Conservation (phyloP, 169 alveolate species). For the Perkinsus chesapeaki region DNA sequence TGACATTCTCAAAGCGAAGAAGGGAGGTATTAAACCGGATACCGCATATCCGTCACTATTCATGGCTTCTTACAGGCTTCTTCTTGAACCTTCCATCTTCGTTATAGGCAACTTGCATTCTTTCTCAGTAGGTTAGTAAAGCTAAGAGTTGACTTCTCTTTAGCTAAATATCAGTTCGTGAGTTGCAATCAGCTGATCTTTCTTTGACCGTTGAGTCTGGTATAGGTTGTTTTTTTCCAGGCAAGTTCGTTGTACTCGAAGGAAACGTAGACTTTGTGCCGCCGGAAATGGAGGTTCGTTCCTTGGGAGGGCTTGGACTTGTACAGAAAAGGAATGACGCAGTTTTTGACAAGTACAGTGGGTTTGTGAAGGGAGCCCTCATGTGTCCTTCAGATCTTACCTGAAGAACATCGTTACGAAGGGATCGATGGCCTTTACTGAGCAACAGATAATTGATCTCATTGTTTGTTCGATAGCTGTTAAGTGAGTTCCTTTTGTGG, state of each 20-base stretch:
- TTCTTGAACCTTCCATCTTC: too few species aligned
- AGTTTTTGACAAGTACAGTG: conserved; percentile 12
- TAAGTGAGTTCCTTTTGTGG: conserved; percentile 2
- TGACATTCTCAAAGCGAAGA: conserved; percentile 40
- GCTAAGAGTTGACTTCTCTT: background rate
- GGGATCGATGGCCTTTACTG: background rate
- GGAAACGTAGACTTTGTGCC: conserved; percentile 2
- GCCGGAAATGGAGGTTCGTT: conserved; percentile 12
- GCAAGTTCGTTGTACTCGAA: background rate
- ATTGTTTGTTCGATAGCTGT: conserved; percentile 31
- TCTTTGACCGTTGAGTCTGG: background rate
- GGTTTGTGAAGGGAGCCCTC: background rate
- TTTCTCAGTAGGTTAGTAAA: conserved; percentile 12
- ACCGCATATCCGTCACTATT: too few species aligned
- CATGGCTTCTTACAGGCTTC: too few species aligned
- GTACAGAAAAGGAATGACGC: conserved; percentile 37
- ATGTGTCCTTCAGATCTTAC: background rate
- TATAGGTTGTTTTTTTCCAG: background rate
- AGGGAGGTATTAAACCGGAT: too few species aligned
- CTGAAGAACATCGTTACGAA: conserved; percentile 6
- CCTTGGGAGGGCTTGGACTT: conserved; percentile 35
- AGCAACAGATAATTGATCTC: conserved; percentile 23
- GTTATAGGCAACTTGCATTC: too few species aligned
- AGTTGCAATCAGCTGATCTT: too few species aligned
- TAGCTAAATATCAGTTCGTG: too few species aligned